phyloP scores from a whole-genome alignment of 2,329 filamentous ascomycete species.

The Cladosporium sp. region DNA sequence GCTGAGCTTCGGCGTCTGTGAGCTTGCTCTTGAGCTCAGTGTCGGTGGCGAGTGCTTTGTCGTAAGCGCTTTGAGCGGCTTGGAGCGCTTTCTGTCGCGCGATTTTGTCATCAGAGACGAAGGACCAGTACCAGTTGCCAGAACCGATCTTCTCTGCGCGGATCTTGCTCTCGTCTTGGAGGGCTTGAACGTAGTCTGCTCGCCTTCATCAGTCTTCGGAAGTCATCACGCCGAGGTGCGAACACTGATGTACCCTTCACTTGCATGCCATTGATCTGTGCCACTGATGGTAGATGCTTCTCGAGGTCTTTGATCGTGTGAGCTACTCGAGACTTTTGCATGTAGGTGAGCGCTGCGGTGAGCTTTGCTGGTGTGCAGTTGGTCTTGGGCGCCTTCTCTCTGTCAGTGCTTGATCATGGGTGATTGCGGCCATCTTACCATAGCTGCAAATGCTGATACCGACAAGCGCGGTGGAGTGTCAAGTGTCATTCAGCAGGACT shows the following conservation, averaged over 20 bases:
- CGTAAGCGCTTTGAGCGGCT: conserved; percentile 35
- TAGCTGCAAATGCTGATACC: background rate
- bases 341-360: conserved; percentile 54
- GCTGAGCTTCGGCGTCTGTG: conserved; percentile 34
- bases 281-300: conserved; percentile 57
- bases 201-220: background rate
- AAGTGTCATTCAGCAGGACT: too few relatives aligned
- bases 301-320: conserved; percentile 66
- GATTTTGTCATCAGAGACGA: conserved; percentile 55
- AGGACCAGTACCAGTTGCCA: conserved; percentile 70
- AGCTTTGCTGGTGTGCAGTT: conserved; percentile 56
- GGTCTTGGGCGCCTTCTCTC: conserved; percentile 48
- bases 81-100: conserved; percentile 37
- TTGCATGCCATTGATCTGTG: conserved; percentile 62
- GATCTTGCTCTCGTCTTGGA: conserved; percentile 59
- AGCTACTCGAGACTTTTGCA: conserved; percentile 57
- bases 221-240: background rate
- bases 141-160: conserved; percentile 66
- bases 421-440: background rate
- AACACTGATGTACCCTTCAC: conserved; percentile 24
- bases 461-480: too few relatives aligned
- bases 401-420: background rate
- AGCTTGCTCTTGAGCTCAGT: conserved; percentile 40
- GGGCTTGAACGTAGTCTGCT: conserved; percentile 57
- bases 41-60: conserved; percentile 33